phyloP scores from a whole-genome alignment of 2,329 filamentous ascomycete species.

The Dothistroma septosporum region DNA sequence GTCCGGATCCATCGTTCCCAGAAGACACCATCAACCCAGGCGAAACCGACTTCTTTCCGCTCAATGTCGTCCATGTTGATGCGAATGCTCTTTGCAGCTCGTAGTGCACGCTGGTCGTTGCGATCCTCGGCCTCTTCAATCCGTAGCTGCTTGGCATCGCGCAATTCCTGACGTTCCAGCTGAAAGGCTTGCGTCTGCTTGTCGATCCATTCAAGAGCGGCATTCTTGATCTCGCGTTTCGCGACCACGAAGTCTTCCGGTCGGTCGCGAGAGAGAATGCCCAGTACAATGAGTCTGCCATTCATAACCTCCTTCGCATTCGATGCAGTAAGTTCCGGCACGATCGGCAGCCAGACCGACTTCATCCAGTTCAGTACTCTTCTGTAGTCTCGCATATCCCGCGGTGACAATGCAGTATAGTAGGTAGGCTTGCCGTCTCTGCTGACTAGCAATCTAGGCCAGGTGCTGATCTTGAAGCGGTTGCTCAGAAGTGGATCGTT shows the following conservation, averaged over 20 bases:
- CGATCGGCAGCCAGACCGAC: conserved; percentile 90
- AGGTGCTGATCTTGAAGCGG: conserved; percentile 92
- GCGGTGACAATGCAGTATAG: conserved; percentile 79
- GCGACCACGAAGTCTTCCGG: conserved; percentile 72
- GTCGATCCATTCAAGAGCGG: conserved; percentile 96
- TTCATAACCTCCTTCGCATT: conserved; percentile 96
- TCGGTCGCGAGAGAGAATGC: conserved; percentile 75
- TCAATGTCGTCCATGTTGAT: conserved; percentile 87
- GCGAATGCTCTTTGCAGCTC: conserved; percentile 82
- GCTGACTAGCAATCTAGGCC: conserved; percentile 87
- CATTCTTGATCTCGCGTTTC: conserved; percentile 88
- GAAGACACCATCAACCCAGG: conserved; percentile 94
- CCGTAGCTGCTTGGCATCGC: conserved; percentile 88
- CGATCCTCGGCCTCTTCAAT: conserved; percentile 96
- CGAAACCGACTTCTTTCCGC: conserved; percentile 86
- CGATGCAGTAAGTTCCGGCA: conserved; percentile 84
- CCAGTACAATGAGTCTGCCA: conserved; percentile 89
- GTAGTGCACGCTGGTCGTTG: conserved; percentile 79
- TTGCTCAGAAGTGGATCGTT: conserved; percentile 70
- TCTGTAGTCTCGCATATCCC: conserved; percentile 85
- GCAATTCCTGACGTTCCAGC: conserved; percentile 84
- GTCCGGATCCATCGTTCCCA: conserved; percentile 96
- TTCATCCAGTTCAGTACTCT: conserved; percentile 89
- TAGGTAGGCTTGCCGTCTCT: conserved; percentile 86
- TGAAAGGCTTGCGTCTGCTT: conserved; percentile 90